Conservation (phyloP, 306 rosid genomes). For the Comarum palustre region DNA sequence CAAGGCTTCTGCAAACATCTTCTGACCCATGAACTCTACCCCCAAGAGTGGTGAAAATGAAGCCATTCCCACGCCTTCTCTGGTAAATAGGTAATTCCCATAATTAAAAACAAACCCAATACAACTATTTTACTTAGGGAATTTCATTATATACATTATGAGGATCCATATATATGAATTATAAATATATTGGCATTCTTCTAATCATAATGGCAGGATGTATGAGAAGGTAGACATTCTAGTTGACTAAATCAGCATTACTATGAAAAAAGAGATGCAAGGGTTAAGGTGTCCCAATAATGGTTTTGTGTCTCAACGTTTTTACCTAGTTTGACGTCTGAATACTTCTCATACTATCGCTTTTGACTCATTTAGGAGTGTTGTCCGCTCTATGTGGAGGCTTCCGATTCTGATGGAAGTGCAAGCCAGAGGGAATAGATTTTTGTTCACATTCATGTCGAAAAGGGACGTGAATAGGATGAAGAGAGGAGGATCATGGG, state of each 20-base stretch:
- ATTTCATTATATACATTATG: not conserved
- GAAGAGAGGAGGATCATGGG: too few relatives aligned
- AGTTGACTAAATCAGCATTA: not conserved
- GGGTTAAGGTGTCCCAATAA: too few relatives aligned
- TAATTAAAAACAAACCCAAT: too few relatives aligned
- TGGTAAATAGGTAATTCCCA: not conserved
- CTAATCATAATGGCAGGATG: not conserved
- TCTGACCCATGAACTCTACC: conserved; percentile 14
- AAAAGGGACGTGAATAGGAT: too few relatives aligned
- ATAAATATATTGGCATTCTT: not conserved
- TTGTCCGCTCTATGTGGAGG: too few relatives aligned
- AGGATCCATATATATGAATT: not conserved
- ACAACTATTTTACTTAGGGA: not conserved
- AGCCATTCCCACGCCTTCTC: conserved; percentile 23
- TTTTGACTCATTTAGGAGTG: too few relatives aligned
- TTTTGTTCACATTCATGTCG: too few relatives aligned
- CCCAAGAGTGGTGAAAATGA: conserved; percentile 56
- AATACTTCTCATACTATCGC: too few relatives aligned
- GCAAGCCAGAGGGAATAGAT: too few relatives aligned
- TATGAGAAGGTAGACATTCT: not conserved
- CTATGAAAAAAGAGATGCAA: not conserved
- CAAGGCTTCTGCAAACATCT: conserved; percentile 23
- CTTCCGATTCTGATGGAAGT: too few relatives aligned
- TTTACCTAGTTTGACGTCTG: too few relatives aligned
- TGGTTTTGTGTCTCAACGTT: too few relatives aligned